Evolutionary conservation across 2,329 filamentous ascomycete species (phyloP), one percentile per base, ranked within the genome.

Genomic region (Clonostachys byssicola): DNA sequence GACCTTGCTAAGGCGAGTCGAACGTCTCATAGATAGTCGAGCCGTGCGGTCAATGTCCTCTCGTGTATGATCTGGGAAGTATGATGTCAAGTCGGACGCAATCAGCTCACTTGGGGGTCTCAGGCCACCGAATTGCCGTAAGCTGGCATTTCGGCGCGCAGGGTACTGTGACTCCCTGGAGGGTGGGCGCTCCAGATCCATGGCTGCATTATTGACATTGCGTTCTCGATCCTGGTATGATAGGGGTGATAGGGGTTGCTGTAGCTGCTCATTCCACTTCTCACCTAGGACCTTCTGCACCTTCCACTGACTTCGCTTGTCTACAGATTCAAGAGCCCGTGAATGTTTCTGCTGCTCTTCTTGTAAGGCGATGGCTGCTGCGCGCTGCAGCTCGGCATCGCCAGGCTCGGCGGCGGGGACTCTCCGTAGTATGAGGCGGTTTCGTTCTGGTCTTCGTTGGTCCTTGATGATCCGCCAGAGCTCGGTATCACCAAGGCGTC

Each of bases 1-100:
- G 54, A 95, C 89, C 64, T 89, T 89, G 71, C 92, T 97, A 53
- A 97, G 77, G 46, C 94, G 87, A 46, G 89, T 89, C 39, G 92
- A 97, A 56, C 94, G 82, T 56, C 92, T 83, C 66, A 96, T 87
- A 1, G 92, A 96, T 67, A 96, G 81, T 43, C 94, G 88, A 52
- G 96, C 92, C 1, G 94, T 97, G 56, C 91, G 88, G 65, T 97
- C 94, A 62, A 99, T 96, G 57, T 95, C 90, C 62, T 96, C 92
- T 47, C 89, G 85, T 44, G 92, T 85, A 59, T 97, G 92, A 60
- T 95, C 91, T 0, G 94, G 94, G 76, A 99, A 99, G 73, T 97
- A 99, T 0, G 92, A 95, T 2, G 90, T 94, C 50, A 99, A 74
- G 62, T 99, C 94, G 18, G 94, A 95, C 23, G 92, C 92, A 61